Base-by-base conservation (phyloP, 257 asterid genomes). In the Leonotis leonurus region DNA sequence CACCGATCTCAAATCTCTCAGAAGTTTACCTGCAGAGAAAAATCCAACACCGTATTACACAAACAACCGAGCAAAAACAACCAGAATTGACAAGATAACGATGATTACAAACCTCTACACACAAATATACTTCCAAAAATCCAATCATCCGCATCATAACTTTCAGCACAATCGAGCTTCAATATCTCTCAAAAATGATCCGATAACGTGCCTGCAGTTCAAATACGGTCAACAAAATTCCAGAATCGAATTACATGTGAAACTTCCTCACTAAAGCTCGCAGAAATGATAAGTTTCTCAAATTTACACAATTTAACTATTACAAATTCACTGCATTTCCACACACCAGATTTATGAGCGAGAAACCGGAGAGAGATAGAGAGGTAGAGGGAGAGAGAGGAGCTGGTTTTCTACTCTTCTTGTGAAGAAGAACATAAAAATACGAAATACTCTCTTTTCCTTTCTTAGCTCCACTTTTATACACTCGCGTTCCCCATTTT, bases 401-500 rank as follows among this genome's bases (percentile, higher is more conserved):
- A 17, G 70, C 37, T n/a, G 22, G 17, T 25, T 70, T 48, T 44
- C 57, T 70, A 33, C 76, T 62, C 79, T 70, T 70, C 78, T 56
- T 70, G 59, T 20, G 70, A 72, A 32, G 72, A 61, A 48, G 61
- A 72, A 74, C 70, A 61, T 57, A 57, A 69, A 69, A 66, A 21
- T 35, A 77, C 75, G 79, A 79, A 76, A 75, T 70, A 56, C 62
- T 62, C 82, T 75, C 83, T 56, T 70, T 65, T 57, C 70, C 86
- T 61, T 75, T 74, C 69, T 56, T 75, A 48, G 80, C 82, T 77
- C 77, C 80, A 72, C 51, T 72, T 78, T 82, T 84, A 81, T 80
- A 82, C 83, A 71, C 56, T 18, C 69, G 67, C 67, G 65, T 70
- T 70, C 79, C 21, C 44, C 68, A 41, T 50, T 73, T 61, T 40